Evolutionary conservation across 2,329 filamentous ascomycete species (phyloP), one percentile per base, ranked within the genome.

Genomic region (Chaetomium olivaceum): DNA sequence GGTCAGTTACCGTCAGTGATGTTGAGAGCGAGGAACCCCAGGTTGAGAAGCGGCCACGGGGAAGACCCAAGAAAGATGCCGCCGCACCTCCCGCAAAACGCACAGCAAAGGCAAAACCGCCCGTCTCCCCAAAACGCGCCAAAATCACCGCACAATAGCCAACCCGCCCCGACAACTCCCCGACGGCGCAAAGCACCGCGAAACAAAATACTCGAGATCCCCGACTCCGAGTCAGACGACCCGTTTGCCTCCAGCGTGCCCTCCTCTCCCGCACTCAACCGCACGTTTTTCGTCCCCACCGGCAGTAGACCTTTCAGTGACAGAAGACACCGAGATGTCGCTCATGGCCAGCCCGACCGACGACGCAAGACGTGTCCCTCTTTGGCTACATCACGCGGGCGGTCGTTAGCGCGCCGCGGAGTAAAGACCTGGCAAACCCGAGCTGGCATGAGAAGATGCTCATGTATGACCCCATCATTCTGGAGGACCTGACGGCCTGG

Each of bases 401-500:
- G 0, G 78, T 90, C 11, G 83, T 73, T 9, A 78, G 79, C 0
- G 80, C 82, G 4, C 81, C 86, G 3, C 80, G 80, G 14, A 81
- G 84, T 0, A 80, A 72, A 4, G 80, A 88, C 69, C 77, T 82
- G 0, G 68, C 69, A 7, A 75, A 82, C 2, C 87, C 87, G 16
- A 92, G 87, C 2, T 98, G 93, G 91, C 84, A 96, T 71, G 92
- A 98, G 77, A 96, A 93, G 78, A 97, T 99, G 56, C 81, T 98
- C 6, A 86, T 98, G 75, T 98, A 96, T 75, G 93, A 98, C 72
- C 92, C 94, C 0, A 90, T 99, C 52, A 83, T 95, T 1, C 78
- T 97, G 0, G 94, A 98, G 77, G 93, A 97, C 70, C 80, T 99
- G 16, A 85, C 93, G 0, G 78, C 80, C 0, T 98, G 93, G 91